Evolutionary conservation across 345 rosid genomes (phyloP), one percentile per base, ranked within the genome.

Genomic region (Citrus australasica): DNA sequence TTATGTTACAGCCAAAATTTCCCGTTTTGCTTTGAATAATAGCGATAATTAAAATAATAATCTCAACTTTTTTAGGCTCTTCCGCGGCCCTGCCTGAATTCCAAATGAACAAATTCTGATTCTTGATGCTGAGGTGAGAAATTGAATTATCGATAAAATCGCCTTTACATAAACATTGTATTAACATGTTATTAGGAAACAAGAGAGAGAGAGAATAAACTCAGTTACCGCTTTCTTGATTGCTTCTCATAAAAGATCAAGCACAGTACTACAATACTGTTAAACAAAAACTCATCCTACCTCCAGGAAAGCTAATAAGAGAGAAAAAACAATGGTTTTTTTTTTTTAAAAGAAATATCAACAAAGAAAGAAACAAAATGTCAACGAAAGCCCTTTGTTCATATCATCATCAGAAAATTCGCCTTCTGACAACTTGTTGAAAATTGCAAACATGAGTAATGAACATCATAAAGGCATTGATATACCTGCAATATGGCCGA

Each of bases 381-480:
- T 22, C 66, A 58, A 73, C 1, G 13, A 30, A 33, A 53, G 64
- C 19, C 27, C 42, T 30, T 25, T 7, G 27, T 58, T 35, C 30
- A 13, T 11, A 46, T 65, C 42, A 61, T 61, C 75, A 71, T 13
- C 13, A 10, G 46, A 74, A 59, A 62, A 78, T n/a, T 27, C 51
- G 46, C 78, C 30, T 35, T 73, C 53, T 14, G 30, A 72, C 38
- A 38, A 24, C 75, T 42, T 82, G 67, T 55, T 56, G 21, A 55
- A 30, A 25, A 64, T 25, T 59, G 24, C n/a, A 4, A 16, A 28
- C 33, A 75, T 27, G 58, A 67, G 51, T 1, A 16, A 46, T 46
- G 51, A 46, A 11, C 30, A 56, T 80, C 87, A 87, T 85, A 85
- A 87, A 79, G 90, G 90, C 90, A 85, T 81, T 19, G 88, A 87